Evolutionary conservation across 2,329 filamentous ascomycete species (phyloP), one percentile per base, ranked within the genome.

Genomic region (Claviceps fusiformis): DNA sequence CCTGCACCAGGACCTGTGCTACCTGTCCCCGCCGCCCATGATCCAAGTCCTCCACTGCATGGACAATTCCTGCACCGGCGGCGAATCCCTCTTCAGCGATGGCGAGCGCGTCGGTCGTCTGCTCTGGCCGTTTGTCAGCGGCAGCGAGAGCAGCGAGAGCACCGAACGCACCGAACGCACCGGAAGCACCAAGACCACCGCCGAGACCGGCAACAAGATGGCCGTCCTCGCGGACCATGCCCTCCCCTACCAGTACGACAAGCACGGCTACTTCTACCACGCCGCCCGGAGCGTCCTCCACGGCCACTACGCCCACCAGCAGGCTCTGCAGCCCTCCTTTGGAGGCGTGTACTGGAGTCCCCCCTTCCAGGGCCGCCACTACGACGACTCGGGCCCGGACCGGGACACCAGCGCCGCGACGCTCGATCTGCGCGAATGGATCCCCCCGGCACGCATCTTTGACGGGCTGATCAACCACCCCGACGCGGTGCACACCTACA

Each of bases 1-100:
- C 17, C 83, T 96, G 50, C 93, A 98, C 71, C 93, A 95, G 81
- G 93, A 97, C 67, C 78, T 97, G 45, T 77, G 96, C 55, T 97
- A 97, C 71, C 85, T 93, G 70, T 73, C 79, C 15, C 80, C 88
- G 52, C 83, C 88, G 3, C 92, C 92, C 0, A 82, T 85, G 37
- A 81, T 93, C 53, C 92, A 98, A 69, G 74, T 97, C 29, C 80
- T 97, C 4, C 93, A 97, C 71, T 96, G 90, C 64, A 76, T 97
- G 46, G 80, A 86, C 59, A 95, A 95, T 63, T 85, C 83, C 1
- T 85, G 83, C 61, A 72, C 78, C 0, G 92, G 92, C 19, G 93
- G 92, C 50, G 85, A 89, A 63, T 95, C 89, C 1, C 76, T 95
- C 53, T 98, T 97, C 71, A 83, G 82, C 57, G 91, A 97, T 70